These are phyloP conservation scores for Fonsecaea nubica DNA, from an alignment of 2,329 filamentous ascomycete species.

Conservation along the genomic window DNA sequence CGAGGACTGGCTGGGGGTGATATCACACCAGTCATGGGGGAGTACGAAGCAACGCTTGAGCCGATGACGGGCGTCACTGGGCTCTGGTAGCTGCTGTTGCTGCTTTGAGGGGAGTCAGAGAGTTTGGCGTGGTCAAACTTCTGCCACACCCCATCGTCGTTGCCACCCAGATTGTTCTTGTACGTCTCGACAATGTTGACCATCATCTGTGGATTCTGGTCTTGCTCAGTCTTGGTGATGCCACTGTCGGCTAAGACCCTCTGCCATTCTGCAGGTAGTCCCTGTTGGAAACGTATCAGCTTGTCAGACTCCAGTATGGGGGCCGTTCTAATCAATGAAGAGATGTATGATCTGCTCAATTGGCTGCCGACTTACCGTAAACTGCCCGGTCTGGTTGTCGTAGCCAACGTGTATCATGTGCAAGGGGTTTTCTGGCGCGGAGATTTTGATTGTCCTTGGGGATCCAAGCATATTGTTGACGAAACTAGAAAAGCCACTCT, in stretches of 20 bases:
- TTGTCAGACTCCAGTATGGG: conserved; percentile 7
- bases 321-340: neutral
- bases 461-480: conserved; percentile 84
- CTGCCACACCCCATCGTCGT: conserved; percentile 84
- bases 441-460: conserved; percentile 89
- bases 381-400: conserved; percentile 94
- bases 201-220: conserved; percentile 93
- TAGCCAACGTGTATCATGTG: conserved; percentile 98
- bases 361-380: conserved; percentile 71
- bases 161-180: conserved; percentile 86
- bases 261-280: conserved; percentile 97
- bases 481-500: conserved; percentile 86
- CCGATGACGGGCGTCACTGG: conserved; percentile 44
- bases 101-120: conserved; percentile 41
- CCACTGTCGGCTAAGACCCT: conserved; percentile 92
- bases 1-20: conserved; percentile 84
- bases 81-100: conserved; percentile 33
- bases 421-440: conserved; percentile 95
- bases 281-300: conserved; percentile 58
- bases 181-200: conserved; percentile 96
- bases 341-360: neutral
- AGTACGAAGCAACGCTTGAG: conserved; percentile 56
- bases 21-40: conserved; percentile 64
- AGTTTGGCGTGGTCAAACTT: conserved; percentile 90
- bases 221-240: conserved; percentile 93